phyloP scores from a whole-genome alignment of 805 yeast species.

The Pichia paraexigua region DNA sequence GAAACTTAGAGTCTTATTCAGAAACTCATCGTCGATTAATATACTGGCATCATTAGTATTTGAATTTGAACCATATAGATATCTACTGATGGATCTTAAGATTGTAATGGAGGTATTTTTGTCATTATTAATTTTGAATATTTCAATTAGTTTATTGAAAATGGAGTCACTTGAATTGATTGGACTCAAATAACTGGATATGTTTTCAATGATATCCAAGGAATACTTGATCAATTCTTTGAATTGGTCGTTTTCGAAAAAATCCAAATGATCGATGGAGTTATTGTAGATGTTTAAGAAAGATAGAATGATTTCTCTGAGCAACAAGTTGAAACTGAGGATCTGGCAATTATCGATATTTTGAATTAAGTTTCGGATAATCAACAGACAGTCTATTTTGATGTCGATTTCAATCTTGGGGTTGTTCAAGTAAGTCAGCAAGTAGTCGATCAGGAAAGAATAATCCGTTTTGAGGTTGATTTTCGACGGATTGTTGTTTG shows the following conservation, averaged over 20 bases:
- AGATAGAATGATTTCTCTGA: conserved; percentile 34
- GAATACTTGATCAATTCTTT: conserved; percentile 60
- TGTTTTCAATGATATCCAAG: conserved; percentile 75
- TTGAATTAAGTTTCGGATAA: conserved; percentile 75
- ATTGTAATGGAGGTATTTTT: conserved; percentile 61
- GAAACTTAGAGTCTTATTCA: conserved; percentile 50
- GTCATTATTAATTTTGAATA: conserved; percentile 51
- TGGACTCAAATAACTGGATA: conserved; percentile 75
- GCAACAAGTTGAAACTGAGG: conserved; percentile 43
- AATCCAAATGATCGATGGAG: conserved; percentile 6
- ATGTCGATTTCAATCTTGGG: conserved; percentile 21
- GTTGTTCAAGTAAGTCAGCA: conserved; percentile 17
- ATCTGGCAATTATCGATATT: conserved; percentile 77
- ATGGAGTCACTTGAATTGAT: conserved; percentile 62
- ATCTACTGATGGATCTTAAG: conserved; percentile 69
- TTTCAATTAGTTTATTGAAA: conserved; percentile 45
- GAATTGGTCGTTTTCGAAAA: conserved; percentile 23
- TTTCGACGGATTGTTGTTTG: conserved; percentile 32
- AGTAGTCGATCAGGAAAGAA: conserved; percentile 33
- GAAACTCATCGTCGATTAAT: conserved; percentile 35
- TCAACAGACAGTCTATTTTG: conserved; percentile 45
- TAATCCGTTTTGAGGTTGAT: conserved; percentile 34
- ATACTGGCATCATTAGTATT: conserved; percentile 36
- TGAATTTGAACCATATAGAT: conserved; percentile 50
- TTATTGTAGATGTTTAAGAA: conserved; percentile 33